phyloP scores from a whole-genome alignment of 2,329 filamentous ascomycete species.

The Trichoderma citrinoviride region DNA sequence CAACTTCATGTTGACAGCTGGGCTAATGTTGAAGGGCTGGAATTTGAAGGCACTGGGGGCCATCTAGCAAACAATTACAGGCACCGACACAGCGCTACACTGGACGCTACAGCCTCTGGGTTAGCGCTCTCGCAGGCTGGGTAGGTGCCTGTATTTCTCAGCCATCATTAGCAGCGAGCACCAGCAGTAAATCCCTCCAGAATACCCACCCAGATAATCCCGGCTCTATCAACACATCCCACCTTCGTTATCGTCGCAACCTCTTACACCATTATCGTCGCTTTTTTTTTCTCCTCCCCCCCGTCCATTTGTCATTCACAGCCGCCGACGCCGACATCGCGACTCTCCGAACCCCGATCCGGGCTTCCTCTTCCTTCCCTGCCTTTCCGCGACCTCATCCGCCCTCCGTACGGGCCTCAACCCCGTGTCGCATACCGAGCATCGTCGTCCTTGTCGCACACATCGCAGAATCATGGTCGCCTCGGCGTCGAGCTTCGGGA shows the following conservation, averaged over 20 bases:
- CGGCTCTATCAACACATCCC: neutral
- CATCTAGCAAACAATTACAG: too few relatives aligned
- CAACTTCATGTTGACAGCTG: too few relatives aligned
- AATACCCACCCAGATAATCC: neutral
- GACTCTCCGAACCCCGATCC: neutral
- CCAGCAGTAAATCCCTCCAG: neutral
- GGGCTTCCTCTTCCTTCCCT: neutral
- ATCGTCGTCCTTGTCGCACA: neutral
- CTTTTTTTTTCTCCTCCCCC: neutral
- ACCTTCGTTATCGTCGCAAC: neutral
- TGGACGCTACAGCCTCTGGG: too few relatives aligned
- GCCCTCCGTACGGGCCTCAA: neutral
- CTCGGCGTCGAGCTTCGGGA: slow-evolving; percentile 13
- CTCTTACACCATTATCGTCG: neutral
- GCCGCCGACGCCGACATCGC: neutral
- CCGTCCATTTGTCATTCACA: neutral
- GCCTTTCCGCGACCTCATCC: neutral
- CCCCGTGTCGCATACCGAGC: too few relatives aligned
- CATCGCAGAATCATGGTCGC: slow-evolving; percentile 7
- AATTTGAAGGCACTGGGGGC: too few relatives aligned
- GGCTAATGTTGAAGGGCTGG: too few relatives aligned
- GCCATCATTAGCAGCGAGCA: too few relatives aligned
- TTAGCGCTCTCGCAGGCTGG: too few relatives aligned
- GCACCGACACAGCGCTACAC: too few relatives aligned
- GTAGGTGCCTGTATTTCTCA: too few relatives aligned